Base-by-base conservation (phyloP, 169 alveolate genomes). In the Plasmodium cynomolgi region DNA sequence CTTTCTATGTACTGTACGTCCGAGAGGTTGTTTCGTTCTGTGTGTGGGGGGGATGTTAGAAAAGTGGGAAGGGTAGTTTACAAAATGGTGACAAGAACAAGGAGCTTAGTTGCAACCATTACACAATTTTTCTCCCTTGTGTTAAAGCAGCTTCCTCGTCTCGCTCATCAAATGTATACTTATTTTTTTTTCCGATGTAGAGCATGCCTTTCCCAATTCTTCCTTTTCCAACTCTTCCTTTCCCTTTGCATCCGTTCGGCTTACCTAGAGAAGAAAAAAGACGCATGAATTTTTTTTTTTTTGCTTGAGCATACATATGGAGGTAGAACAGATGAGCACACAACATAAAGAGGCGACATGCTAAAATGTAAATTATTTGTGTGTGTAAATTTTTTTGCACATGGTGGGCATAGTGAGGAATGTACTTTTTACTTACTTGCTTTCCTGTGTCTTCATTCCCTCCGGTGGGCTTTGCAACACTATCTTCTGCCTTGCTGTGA, bases 1-100 rank as follows among this genome's bases (percentile, higher is more conserved):
- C 93, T 73, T 74, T 73, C 84, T 74, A 84, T 84, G 74, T 84
- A 84, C 31, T 33, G 74, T 5, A 39, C 81, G 50, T 84, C 92
- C 50, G 92, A 68, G 75, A 62, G 33, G 31, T 62, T 84, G 31
- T 54, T 84, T 41, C 75, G 23, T 39, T 44, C 92, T 84, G 92
- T 39, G 20, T 31, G 34, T 29, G 33, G 11, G 9, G 17, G 79
- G 62, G 68, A 37, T n/a, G 11, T 0, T 26, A 47, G 71, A 20
- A 54, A 56, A n/a, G 47, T 82, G 4, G 33, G 8, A 8, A 31
- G 39, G 75, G n/a, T 41, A 56, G n/a, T 81, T 39, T 81, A 8
- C 58, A 82, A 82, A 15, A 31, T 82, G 17, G 68, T 34, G 90
- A 82, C 47, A 15, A 31, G 90, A 54, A 26, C 34, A 82, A 4